phyloP scores from a whole-genome alignment of 1,139 yeast species.

The Kurtzmaniella quercitrusa region DNA sequence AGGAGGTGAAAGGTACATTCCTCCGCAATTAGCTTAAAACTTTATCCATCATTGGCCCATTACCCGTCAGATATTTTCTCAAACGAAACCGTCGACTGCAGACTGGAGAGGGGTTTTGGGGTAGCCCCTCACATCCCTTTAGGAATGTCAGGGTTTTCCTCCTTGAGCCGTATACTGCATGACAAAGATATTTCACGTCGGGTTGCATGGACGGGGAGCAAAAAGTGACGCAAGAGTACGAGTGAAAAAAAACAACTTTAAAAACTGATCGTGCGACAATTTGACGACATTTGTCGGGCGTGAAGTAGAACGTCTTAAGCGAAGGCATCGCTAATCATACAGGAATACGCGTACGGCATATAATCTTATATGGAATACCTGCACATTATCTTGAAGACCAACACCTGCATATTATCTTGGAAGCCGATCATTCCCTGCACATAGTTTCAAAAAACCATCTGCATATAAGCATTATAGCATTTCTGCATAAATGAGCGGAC shows the following conservation, averaged over 20 bases:
- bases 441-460: background rate
- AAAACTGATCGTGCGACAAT: background rate
- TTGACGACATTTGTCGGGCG: background rate
- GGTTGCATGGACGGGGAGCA: background rate
- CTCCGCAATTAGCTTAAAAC: background rate
- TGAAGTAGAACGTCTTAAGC: background rate
- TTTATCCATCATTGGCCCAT: background rate
- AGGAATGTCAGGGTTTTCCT: background rate
- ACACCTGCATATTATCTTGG: background rate
- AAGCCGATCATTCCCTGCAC: too few species aligned
- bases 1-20: background rate
- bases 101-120: background rate
- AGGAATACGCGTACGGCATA: background rate
- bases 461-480: background rate
- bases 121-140: slow-evolving; percentile 1
- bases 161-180: background rate
- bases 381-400: background rate
- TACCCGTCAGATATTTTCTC: background rate
- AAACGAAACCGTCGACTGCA: background rate
- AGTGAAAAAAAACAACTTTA: background rate
- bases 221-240: background rate
- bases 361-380: background rate
- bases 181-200: background rate
- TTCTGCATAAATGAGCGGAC: background rate
- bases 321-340: background rate